Evolutionary conservation across 345 rosid genomes (phyloP).

Genomic region (Salix caprea): DNA sequence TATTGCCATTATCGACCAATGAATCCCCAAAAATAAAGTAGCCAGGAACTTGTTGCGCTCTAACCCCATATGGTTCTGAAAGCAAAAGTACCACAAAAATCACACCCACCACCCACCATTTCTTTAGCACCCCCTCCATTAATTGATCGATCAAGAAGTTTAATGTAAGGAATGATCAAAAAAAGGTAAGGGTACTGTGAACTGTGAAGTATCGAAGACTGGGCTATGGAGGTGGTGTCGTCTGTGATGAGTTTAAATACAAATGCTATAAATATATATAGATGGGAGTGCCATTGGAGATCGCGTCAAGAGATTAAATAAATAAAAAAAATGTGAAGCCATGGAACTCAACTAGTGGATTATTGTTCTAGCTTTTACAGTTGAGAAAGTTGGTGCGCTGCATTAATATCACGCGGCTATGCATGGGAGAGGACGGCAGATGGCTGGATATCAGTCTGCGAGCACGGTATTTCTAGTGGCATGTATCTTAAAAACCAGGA

Average conservation of each 20-base stretch:
- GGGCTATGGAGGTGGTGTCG: not conserved
- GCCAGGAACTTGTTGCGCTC: conserved; percentile 67
- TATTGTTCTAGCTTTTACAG: conserved; percentile 11
- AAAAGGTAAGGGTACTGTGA: not conserved
- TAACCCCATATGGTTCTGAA: conserved; percentile 4
- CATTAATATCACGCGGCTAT: conserved; percentile 36
- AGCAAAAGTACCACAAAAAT: not conserved
- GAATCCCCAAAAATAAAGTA: conserved; percentile 90
- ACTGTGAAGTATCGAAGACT: not conserved
- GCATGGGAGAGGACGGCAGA: not conserved
- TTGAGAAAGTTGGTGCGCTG: conserved; percentile 21
- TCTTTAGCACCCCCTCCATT: conserved; percentile 1
- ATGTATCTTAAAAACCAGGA: not conserved
- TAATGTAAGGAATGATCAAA: not conserved
- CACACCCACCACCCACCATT: not conserved
- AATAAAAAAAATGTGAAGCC: not conserved
- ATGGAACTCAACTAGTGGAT: not conserved
- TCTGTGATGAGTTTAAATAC: conserved; percentile 18
- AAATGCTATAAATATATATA: conserved; percentile 18
- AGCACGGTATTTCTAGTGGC: not conserved
- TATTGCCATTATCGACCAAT: conserved; percentile 88
- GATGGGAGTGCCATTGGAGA: not conserved
- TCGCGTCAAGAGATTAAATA: not conserved
- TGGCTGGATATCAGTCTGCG: not conserved
- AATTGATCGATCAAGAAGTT: not conserved